These are phyloP conservation scores for Bolboschoenus planiculmis DNA, from an alignment of 176 grass and related monocot species.

Conservation along the genomic window DNA sequence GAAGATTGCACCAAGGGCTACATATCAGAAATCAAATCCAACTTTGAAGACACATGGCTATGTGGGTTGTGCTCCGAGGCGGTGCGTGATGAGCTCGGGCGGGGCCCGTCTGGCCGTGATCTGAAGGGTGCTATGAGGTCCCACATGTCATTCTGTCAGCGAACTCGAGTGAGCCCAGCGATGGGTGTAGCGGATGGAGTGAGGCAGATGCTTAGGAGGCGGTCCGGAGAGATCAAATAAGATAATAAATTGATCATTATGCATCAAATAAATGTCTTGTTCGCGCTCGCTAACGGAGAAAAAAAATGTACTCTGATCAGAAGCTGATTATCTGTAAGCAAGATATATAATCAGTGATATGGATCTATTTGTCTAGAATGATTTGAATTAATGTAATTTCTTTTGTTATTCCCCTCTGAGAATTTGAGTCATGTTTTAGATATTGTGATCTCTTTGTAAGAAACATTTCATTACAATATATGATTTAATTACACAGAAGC, in stretches of 20 bases:
- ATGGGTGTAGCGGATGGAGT: constrained; percentile 50
- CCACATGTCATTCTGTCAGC: constrained; percentile 53
- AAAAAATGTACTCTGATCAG: not conserved
- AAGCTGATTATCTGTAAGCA: not conserved
- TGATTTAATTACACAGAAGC: not conserved
- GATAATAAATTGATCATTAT: not conserved
- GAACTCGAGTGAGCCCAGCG: constrained; percentile 34
- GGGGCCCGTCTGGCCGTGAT: constrained; percentile 8
- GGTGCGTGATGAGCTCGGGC: constrained; percentile 33
- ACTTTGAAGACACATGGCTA: constrained; percentile 58
- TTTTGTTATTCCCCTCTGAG: not conserved
- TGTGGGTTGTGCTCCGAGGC: constrained; percentile 60
- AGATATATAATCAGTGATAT: not conserved
- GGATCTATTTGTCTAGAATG: not conserved
- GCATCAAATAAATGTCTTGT: not conserved
- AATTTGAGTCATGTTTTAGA: not conserved
- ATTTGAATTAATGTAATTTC: not conserved
- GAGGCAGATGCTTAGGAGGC: constrained; percentile 59
- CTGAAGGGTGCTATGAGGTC: constrained; percentile 44
- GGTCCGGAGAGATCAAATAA: constrained; percentile 21
- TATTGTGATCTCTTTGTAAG: not conserved
- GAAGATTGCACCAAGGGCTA: constrained; percentile 63
- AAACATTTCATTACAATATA: not conserved
- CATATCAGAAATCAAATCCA: constrained; percentile 40
- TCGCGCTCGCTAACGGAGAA: not conserved